A percentile compares a stretch with the other conserved stretches of the same genome.
phyloP scores from a whole-genome alignment of 495 filamentous ascomycete species.

The Penicillium goetzii region DNA sequence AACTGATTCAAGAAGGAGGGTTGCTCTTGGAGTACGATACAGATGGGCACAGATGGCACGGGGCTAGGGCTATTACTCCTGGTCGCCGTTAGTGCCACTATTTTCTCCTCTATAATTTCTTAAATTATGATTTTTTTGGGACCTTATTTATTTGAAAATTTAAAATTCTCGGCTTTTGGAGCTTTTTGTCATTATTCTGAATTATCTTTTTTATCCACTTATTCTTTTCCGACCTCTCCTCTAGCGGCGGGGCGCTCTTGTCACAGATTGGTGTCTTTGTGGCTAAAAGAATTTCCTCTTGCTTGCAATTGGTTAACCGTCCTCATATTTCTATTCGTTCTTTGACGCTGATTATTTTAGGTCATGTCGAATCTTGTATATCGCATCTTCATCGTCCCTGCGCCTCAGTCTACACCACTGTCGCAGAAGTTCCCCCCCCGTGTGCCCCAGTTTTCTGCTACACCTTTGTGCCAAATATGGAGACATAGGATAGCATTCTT shows the following conservation, averaged over 20 bases:
- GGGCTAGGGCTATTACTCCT: constrained; percentile 22
- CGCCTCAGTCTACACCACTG: constrained; percentile 1
- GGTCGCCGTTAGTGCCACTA: constrained; percentile 17
- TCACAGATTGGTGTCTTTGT: constrained; percentile 9
- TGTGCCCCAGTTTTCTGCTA: constrained; percentile 4
- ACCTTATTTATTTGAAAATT: not conserved
- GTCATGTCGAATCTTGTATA: constrained; percentile 6
- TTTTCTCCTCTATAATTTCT: constrained; percentile 12
- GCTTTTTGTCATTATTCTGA: constrained; percentile 10
- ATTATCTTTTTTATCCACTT: not conserved
- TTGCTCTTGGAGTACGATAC: not conserved
- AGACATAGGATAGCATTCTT: constrained; percentile 13
- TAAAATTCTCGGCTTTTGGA: constrained; percentile 16
- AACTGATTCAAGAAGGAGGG: constrained; percentile 28
- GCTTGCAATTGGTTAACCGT: not conserved
- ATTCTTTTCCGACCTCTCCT: constrained; percentile 15
- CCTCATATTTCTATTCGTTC: not conserved
- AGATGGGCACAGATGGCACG: constrained; percentile 8
- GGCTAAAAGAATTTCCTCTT: not conserved
- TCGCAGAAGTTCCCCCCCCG: not conserved
- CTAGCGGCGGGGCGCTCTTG: constrained; percentile 9
- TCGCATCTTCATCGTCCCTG: constrained; percentile 5
- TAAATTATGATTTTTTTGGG: constrained; percentile 13
- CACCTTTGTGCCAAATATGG: constrained; percentile 30
- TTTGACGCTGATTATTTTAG: constrained; percentile 9